Evolutionary conservation across 2,329 filamentous ascomycete genomes (phyloP).

Genomic region (Aspergillus phoenicis): DNA sequence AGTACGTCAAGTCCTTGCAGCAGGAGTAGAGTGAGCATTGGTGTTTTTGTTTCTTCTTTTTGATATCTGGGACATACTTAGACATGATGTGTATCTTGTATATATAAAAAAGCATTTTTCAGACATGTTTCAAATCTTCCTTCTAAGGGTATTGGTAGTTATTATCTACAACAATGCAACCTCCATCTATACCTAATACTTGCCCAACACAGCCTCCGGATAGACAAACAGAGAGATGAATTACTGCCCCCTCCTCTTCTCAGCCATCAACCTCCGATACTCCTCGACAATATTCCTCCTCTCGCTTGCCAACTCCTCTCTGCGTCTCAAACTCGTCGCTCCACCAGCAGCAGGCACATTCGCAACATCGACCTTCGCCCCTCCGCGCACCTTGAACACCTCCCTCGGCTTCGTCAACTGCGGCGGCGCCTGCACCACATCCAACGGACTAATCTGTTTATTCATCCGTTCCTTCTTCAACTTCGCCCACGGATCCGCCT

Average conservation of each 20-base stretch:
- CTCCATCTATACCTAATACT: not conserved
- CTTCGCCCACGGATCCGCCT: constrained; percentile 76
- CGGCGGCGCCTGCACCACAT: constrained; percentile 74
- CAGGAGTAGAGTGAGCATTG: constrained; percentile 24
- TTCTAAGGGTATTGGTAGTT: not conserved
- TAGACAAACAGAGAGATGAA: no score
- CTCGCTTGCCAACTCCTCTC: constrained; percentile 72
- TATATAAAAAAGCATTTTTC: constrained; percentile 22
- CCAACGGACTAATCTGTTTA: constrained; percentile 42
- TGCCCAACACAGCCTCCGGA: no score
- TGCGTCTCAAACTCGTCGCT: constrained; percentile 62
- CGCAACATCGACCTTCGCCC: constrained; percentile 66
- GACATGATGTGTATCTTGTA: not conserved
- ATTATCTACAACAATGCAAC: not conserved
- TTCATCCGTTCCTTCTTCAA: constrained; percentile 58
- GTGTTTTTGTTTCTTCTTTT: not conserved
- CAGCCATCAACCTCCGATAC: constrained; percentile 71
- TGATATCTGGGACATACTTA: not conserved
- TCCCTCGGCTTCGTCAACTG: constrained; percentile 64
- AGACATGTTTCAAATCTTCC: not conserved
- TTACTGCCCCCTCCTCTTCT: constrained; percentile 39
- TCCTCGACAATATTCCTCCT: constrained; percentile 71
- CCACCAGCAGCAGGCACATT: constrained; percentile 70
- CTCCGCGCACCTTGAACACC: constrained; percentile 66
- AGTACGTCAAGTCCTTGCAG: constrained; percentile 62